Base-by-base conservation (phyloP, 352 stramenopile species). In the Phytopythium ostracodes region DNA sequence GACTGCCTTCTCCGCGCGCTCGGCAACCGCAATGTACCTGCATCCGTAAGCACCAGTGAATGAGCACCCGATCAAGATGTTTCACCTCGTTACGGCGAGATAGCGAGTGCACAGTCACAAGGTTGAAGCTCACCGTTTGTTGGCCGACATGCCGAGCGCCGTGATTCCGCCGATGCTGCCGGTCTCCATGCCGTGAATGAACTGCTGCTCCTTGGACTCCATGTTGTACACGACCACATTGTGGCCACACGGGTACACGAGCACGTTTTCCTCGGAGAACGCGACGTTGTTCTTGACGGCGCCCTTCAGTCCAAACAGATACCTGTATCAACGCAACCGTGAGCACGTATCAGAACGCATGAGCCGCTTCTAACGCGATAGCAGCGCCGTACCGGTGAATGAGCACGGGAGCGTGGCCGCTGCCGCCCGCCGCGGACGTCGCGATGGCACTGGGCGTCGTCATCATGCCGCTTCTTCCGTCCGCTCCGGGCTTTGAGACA, bases 141-240 rank as follows among this genome's bases (percentile, higher is more conserved):
- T 96, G 5, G 84, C 67, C 3, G 85, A 79, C 17, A 98, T 75
- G 10, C 84, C 70, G 38, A 98, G 77, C 9, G 90, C 85, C 15
- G 91, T 96, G 71, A 98, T 97, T 10, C 88, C 91, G 7, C 73
- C 72, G 2, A 75, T 66, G 47, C 81, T 88, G 1, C 70, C 63
- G 11, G 63, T 79, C 55, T 98, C 91, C 47, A 90, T 89, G 58
- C 88, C 91, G 55, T 95, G 84, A 25, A 96, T 81, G 49, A 96
- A 96, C 71, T 97, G 88, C 67, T 96, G 88, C 56, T 92, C 81
- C 59, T 95, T 94, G 25, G 82, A 94, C 61, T 96, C 88, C 61
- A 96, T 90, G 60, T 94, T 94, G 72, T 95, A 82, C 20, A 96
- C 68, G 35, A 96, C 76, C 24, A 96, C 74, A 65, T 96, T 94